Evolutionary conservation across 371 early-diverging fungal genomes (phyloP).

Genomic region (Mortierella sp.): DNA sequence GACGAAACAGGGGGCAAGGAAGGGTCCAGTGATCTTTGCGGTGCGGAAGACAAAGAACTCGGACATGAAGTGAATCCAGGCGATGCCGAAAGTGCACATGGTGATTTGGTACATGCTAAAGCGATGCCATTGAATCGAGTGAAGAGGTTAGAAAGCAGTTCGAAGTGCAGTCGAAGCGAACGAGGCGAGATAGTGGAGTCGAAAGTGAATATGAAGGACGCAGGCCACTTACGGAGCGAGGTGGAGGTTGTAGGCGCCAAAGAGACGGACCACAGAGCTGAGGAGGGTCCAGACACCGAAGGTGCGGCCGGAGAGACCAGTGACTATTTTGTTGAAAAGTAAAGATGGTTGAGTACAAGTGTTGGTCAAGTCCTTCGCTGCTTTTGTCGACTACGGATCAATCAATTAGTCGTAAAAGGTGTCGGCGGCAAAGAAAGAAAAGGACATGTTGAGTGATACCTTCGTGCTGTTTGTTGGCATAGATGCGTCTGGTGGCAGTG

Average conservation of each 20-base stretch:
- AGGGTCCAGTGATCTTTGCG: constrained; percentile 74
- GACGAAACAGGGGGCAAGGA: constrained; percentile 78
- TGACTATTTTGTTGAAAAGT: constrained; percentile 62
- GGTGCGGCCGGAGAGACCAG: constrained; percentile 77
- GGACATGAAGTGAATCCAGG: constrained; percentile 74
- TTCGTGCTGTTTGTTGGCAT: constrained; percentile 71
- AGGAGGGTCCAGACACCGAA: constrained; percentile 89
- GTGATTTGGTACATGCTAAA: constrained; percentile 78
- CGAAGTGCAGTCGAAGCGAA: not conserved
- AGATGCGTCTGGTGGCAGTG: constrained; percentile 79
- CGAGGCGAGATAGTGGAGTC: not conserved
- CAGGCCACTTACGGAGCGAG: constrained; percentile 72
- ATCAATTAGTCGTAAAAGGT: not conserved
- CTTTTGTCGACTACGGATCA: not conserved
- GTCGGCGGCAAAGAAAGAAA: not conserved
- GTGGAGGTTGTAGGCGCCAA: constrained; percentile 82
- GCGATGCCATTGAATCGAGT: not conserved
- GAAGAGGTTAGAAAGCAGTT: not conserved
- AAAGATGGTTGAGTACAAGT: not conserved
- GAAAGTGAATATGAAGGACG: not conserved
- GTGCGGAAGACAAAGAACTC: constrained; percentile 82
- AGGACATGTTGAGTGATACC: constrained; percentile 49
- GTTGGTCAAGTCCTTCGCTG: not conserved
- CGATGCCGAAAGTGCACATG: constrained; percentile 82
- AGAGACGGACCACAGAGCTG: constrained; percentile 81